These are phyloP conservation scores for Hypoxylon sp. DNA, from an alignment of 2,329 filamentous ascomycete genomes.

Conservation along the genomic window DNA sequence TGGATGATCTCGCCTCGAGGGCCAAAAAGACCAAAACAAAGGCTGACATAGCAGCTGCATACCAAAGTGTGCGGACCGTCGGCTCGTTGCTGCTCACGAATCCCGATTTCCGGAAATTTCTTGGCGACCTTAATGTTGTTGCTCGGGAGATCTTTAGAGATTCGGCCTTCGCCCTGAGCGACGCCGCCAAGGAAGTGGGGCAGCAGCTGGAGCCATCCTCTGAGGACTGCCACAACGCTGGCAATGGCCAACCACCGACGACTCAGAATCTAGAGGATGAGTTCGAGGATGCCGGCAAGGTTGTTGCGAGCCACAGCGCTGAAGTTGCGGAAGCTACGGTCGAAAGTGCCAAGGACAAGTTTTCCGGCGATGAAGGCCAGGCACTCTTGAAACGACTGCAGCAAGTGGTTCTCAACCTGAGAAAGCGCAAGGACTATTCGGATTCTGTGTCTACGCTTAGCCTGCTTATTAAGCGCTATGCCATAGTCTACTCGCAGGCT, in stretches of 20 bases:
- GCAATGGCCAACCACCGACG: conserved; percentile 61
- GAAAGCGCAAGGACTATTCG: conserved; percentile 84
- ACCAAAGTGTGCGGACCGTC: conserved; percentile 86
- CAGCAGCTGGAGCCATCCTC: conserved; percentile 79
- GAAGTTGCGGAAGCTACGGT: conserved; percentile 63
- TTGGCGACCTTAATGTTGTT: conserved; percentile 84
- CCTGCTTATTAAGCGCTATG: conserved; percentile 82
- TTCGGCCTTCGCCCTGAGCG: conserved; percentile 83
- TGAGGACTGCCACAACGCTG: conserved; percentile 66
- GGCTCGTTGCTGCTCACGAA: conserved; percentile 90
- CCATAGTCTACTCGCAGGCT: conserved; percentile 81
- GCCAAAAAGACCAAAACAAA: conserved; percentile 75
- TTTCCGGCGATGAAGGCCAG: conserved; percentile 79
- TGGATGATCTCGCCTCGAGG: conserved; percentile 72
- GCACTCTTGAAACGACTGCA: conserved; percentile 83
- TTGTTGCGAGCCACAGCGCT: conserved; percentile 62
- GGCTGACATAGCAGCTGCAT: conserved; percentile 81
- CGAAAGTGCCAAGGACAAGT: conserved; percentile 80
- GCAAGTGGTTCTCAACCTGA: conserved; percentile 79
- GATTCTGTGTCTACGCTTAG: conserved; percentile 87
- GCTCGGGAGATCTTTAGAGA: conserved; percentile 89
- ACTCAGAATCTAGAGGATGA: conserved; percentile 75
- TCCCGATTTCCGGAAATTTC: conserved; percentile 88
- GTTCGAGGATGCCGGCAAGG: conserved; percentile 68
- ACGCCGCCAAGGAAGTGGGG: conserved; percentile 80